Evolutionary conservation across 2,329 filamentous ascomycete species (phyloP).

Genomic region (Emergomyces africanus): DNA sequence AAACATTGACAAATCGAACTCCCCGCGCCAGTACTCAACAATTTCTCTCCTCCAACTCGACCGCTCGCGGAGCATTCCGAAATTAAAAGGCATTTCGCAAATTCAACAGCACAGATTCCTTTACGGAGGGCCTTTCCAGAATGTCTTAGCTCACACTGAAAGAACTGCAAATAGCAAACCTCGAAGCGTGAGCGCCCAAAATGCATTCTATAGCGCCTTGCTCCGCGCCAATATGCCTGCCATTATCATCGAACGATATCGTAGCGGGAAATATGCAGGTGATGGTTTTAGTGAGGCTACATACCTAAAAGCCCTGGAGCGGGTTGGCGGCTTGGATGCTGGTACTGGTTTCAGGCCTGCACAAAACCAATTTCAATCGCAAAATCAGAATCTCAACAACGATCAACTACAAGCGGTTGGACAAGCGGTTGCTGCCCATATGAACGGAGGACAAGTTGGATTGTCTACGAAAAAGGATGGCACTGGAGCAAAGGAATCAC

Average conservation of each 20-base stretch:
- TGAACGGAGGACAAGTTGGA: conserved; percentile 52
- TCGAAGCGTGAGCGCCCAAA: conserved; percentile 73
- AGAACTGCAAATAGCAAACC: conserved; percentile 90
- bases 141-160: conserved; percentile 70
- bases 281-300: conserved; percentile 65
- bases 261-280: conserved; percentile 70
- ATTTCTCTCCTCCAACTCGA: conserved; percentile 17
- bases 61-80: conserved; percentile 14
- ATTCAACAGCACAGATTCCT: conserved; percentile 26
- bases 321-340: conserved; percentile 37
- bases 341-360: conserved; percentile 11
- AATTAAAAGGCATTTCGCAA: conserved; percentile 15
- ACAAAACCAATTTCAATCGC: conserved; percentile 9
- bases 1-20: background rate
- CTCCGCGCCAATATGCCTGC: conserved; percentile 86
- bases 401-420: conserved; percentile 65
- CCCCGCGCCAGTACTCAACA: conserved; percentile 23
- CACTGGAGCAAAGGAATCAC: conserved; percentile 63
- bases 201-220: conserved; percentile 85
- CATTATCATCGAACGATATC: conserved; percentile 81
- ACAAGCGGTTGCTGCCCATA: conserved; percentile 65
- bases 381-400: conserved; percentile 35
- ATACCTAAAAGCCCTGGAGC: conserved; percentile 62
- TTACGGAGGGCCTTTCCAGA: conserved; percentile 33
- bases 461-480: conserved; percentile 37